phyloP scores from a whole-genome alignment of 2,329 filamentous ascomycete species.

The Claviceps monticola region DNA sequence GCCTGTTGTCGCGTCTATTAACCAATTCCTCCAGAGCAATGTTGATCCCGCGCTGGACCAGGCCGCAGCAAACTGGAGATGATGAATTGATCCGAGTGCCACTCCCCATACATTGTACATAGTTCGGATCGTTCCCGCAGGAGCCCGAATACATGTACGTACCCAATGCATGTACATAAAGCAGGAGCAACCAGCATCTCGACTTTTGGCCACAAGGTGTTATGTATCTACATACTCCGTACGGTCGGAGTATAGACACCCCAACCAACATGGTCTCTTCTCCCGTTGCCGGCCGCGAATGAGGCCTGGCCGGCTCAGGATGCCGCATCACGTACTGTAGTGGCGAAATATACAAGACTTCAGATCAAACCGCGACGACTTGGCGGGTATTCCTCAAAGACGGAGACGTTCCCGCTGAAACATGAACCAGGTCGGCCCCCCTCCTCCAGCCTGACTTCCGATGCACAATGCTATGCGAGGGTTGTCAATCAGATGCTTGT shows the following conservation, averaged over 20 bases:
- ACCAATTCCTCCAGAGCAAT: not conserved
- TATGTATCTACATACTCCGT: not conserved
- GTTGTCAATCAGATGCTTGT: not conserved
- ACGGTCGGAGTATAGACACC: too few species aligned
- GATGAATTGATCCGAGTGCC: not conserved
- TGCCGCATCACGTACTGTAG: not conserved
- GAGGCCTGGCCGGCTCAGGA: not conserved
- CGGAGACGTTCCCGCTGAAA: not conserved
- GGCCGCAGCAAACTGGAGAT: not conserved
- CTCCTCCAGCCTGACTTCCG: too few species aligned
- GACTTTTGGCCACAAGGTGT: not conserved
- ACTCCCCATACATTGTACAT: not conserved
- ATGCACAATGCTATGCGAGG: not conserved
- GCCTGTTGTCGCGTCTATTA: not conserved
- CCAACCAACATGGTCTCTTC: not conserved
- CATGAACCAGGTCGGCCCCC: too few species aligned
- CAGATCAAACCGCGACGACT: not conserved
- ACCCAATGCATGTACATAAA: not conserved
- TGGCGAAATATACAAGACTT: not conserved
- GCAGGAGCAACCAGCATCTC: not conserved
- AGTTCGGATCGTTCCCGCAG: not conserved
- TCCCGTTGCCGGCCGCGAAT: not conserved
- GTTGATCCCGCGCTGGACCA: not conserved
- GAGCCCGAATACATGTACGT: too few species aligned
- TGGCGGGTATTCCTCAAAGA: not conserved